Conservation (phyloP, 257 asterid genomes). For the Nicotiana tomentosiformis region DNA sequence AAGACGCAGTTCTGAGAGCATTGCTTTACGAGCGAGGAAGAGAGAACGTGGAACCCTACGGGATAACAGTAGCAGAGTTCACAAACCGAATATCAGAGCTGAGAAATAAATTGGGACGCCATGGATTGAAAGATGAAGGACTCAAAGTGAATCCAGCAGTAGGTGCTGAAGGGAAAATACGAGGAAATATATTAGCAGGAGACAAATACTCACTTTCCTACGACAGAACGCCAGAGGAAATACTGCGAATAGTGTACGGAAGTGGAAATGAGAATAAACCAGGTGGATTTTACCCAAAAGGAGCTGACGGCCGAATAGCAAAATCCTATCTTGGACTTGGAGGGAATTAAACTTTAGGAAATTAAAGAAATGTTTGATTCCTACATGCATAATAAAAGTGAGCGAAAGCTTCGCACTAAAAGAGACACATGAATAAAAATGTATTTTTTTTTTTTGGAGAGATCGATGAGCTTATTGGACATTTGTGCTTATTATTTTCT, state of each 20-base stretch:
- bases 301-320: conserved; percentile 67
- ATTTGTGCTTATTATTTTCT: no score
- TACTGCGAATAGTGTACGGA: conserved; percentile 63
- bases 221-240: conserved; percentile 61
- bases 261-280: conserved; percentile 48
- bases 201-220: conserved; percentile 43
- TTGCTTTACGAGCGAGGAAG: conserved; percentile 40
- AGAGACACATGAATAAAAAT: no score
- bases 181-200: conserved; percentile 61
- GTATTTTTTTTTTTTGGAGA: no score
- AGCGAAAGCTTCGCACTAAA: no score
- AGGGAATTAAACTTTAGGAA: neutral
- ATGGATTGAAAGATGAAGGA: conserved; percentile 75
- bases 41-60: conserved; percentile 35
- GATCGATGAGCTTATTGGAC: no score
- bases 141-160: conserved; percentile 24
- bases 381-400: neutral
- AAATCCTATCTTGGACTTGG: conserved; percentile 27
- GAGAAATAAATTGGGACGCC: conserved; percentile 45
- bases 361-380: neutral
- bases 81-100: conserved; percentile 42
- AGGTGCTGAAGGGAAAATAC: conserved; percentile 57
- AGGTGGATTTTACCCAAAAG: conserved; percentile 78
- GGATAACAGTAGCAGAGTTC: conserved; percentile 45
- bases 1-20: conserved; percentile 54